Conservation (phyloP, 176 grass and related monocot species). For the Carex kokanica region DNA sequence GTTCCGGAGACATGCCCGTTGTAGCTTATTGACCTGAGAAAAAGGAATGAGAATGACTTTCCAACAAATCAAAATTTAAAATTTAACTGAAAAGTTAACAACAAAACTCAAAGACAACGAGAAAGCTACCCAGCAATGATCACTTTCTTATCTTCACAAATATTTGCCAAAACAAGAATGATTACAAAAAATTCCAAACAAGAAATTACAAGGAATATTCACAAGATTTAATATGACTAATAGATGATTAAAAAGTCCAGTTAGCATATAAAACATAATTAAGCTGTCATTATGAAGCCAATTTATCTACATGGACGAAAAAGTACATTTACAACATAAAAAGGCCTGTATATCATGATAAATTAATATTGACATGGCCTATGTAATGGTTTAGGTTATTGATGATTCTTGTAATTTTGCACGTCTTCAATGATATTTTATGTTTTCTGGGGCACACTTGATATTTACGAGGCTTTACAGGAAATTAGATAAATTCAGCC, state of each 20-base stretch:
- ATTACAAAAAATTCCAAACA: neutral
- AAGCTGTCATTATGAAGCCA: neutral
- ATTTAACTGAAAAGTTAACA: neutral
- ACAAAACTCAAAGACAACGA: neutral
- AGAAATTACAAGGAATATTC: neutral
- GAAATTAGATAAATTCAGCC: neutral
- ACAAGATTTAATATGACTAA: neutral
- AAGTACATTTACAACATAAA: neutral
- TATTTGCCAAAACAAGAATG: neutral
- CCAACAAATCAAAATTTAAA: neutral
- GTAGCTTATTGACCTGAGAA: constrained; percentile 72
- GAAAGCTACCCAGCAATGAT: neutral
- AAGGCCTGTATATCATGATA: neutral
- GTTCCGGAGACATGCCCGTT: constrained; percentile 85
- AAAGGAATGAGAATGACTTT: constrained; percentile 1
- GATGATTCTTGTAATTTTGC: neutral
- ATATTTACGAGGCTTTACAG: neutral
- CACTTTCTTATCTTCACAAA: neutral
- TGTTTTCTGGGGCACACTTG: neutral
- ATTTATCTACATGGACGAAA: neutral
- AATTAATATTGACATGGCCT: neutral
- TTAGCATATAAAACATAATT: neutral
- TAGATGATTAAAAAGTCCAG: neutral
- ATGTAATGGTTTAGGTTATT: neutral
- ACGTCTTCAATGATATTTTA: neutral